Evolutionary conservation across 2,329 filamentous ascomycete species (phyloP).

Genomic region (Cladosporium sp.): DNA sequence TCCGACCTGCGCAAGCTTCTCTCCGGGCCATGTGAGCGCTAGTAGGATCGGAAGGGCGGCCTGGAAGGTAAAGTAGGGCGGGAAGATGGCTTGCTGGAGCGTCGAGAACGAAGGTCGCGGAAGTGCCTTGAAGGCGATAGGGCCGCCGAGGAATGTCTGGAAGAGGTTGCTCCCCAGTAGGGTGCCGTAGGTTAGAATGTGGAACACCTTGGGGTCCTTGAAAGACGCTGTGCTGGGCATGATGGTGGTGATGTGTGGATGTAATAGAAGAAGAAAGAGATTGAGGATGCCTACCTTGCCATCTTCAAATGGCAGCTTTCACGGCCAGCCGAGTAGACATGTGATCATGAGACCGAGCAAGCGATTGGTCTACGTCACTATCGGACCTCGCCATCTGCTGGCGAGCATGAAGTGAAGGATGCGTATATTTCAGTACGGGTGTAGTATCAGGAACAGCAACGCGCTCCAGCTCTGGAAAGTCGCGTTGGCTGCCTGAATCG

Average conservation of each 20-base stretch:
- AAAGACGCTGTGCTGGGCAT: conserved; percentile 53
- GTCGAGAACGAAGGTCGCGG: conserved; percentile 77
- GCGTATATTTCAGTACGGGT: conserved; percentile 1
- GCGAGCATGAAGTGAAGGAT: not conserved
- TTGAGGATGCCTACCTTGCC: not conserved
- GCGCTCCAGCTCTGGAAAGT: not conserved
- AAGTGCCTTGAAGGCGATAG: conserved; percentile 74
- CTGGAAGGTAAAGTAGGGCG: conserved; percentile 85
- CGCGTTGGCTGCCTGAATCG: conserved; percentile 12
- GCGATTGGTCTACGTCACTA: conserved; percentile 12
- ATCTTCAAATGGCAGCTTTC: not conserved
- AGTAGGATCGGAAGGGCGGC: conserved; percentile 70
- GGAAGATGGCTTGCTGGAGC: conserved; percentile 79
- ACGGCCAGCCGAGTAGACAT: not conserved
- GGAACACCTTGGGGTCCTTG: conserved; percentile 69
- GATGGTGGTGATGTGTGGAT: conserved; percentile 8
- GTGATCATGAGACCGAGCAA: not conserved
- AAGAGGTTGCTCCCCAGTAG: conserved; percentile 85
- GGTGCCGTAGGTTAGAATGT: conserved; percentile 74
- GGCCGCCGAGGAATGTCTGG: conserved; percentile 75
- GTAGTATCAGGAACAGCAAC: not conserved
- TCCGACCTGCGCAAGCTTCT: conserved; percentile 34
- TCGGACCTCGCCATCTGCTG: not conserved
- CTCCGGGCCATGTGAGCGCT: conserved; percentile 77
- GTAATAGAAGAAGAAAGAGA: not conserved